Evolutionary conservation across 179 eudicot species (phyloP), one percentile per base, ranked within the genome.

Genomic region (Spinacia oleracea): DNA sequence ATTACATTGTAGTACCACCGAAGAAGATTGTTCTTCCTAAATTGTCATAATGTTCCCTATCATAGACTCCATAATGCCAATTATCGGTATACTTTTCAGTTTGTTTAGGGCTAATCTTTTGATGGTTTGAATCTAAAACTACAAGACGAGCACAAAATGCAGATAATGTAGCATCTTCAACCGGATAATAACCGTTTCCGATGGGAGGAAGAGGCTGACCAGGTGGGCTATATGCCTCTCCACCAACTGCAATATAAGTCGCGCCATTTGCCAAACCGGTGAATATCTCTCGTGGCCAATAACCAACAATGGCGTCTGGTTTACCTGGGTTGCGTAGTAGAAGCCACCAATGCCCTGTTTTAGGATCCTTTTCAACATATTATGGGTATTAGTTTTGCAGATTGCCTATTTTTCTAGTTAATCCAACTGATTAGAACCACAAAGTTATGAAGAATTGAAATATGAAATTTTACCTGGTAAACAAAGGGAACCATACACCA

Each of bases 221-320:
- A 7, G 8, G 48, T 43, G 48, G 1, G 11, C 1, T 43, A 12
- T 43, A 43, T 43, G 48, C 48, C 11, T 43, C 48, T 12, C n/a
- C n/a, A n/a, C n/a, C n/a, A n/a, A n/a, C n/a, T n/a, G n/a, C n/a
- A n/a, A n/a, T n/a, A n/a, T n/a, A n/a, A n/a, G n/a, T n/a, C n/a
- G n/a, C n/a, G n/a, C n/a, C n/a, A n/a, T n/a, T n/a, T n/a, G 72
- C 42, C 32, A 76, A 14, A 3, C 2, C 46, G 2, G 31, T 50
- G 6, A 76, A 76, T n/a, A 76, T 48, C 14, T 48, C 46, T 48
- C 55, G 72, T 1, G 79, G 79, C 79, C 79, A 76, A 34, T 65
- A 76, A 21, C 79, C 79, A 34, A 76, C n/a, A 1, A 12, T 43
- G 0, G 6, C 32, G 0, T 35, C 58, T 58, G 63, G 29, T n/a